These are phyloP conservation scores for Choiromyces venosus DNA, from an alignment of 495 filamentous ascomycete species.

Conservation along the genomic window DNA sequence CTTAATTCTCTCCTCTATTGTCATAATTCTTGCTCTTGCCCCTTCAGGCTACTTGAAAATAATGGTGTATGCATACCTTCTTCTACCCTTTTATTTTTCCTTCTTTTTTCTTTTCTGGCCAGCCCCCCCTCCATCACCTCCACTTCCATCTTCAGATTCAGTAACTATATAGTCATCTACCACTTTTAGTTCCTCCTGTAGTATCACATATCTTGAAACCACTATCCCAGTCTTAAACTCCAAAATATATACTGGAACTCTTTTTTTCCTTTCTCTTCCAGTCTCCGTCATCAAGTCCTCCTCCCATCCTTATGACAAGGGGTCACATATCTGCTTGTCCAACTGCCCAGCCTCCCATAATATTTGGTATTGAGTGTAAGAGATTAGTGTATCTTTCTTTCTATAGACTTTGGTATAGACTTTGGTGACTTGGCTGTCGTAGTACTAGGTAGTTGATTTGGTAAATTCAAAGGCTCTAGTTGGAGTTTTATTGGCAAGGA, in stretches of 20 bases:
- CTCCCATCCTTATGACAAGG: neutral
- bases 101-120: constrained; percentile 3
- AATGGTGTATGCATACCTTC: constrained; percentile 8
- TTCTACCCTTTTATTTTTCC: neutral
- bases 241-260: constrained; percentile 7
- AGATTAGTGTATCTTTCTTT: neutral
- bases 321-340: too few species aligned
- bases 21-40: neutral
- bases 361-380: neutral
- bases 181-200: too few species aligned
- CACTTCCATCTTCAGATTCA: neutral
- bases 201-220: too few species aligned
- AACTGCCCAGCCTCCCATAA: neutral
- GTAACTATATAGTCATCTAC: too few species aligned
- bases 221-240: neutral
- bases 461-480: too few species aligned
- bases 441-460: too few species aligned
- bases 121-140: neutral
- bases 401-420: neutral
- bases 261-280: constrained; percentile 8
- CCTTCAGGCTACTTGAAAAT: constrained; percentile 10
- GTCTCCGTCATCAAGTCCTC: neutral
- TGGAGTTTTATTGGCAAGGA: too few species aligned
- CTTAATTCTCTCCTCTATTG: neutral
- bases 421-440: constrained; percentile 11